A percentile compares a stretch with the other conserved stretches of the same genome.
These are phyloP conservation scores for Puccinia triticina DNA, from an alignment of 1,284 basidiomycete species.

Conservation along the genomic window DNA sequence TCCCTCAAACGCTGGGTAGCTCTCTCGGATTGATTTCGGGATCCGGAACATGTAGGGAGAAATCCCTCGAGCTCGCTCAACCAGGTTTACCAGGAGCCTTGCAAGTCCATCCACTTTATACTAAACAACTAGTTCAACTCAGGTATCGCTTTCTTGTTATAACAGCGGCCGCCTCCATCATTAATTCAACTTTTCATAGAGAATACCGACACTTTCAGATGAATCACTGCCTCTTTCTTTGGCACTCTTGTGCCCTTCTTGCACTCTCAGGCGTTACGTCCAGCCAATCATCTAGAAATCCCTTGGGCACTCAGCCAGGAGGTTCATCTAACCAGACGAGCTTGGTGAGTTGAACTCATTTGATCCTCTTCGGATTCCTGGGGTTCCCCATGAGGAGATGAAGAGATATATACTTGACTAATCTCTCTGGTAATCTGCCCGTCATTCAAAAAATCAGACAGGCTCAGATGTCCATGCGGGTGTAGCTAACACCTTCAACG, in stretches of 20 bases:
- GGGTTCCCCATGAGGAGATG: not conserved
- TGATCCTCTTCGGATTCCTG: not conserved
- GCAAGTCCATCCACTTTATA: no score
- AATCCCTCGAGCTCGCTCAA: no score
- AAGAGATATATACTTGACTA: not conserved
- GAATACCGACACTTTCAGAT: not conserved
- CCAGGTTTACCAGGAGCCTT: no score
- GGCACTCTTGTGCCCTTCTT: constrained; percentile 18
- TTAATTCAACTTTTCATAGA: not conserved
- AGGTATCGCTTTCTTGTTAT: not conserved
- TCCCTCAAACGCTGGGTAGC: not conserved
- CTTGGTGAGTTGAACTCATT: not conserved
- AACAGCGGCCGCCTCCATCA: not conserved
- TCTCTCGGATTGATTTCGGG: no score
- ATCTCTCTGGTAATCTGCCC: not conserved
- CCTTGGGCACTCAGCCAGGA: not conserved
- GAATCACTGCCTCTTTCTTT: not conserved
- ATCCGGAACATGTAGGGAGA: constrained; percentile 1
- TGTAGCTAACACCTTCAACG: constrained; percentile 23
- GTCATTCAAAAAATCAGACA: not conserved
- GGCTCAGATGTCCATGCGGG: constrained; percentile 18
- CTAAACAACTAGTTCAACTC: no score
- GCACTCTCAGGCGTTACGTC: not conserved
- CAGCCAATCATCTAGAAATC: not conserved
- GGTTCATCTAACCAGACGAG: constrained; percentile 1